Base-by-base conservation (phyloP, 352 stramenopile genomes). In the Phytophthora lateralis region DNA sequence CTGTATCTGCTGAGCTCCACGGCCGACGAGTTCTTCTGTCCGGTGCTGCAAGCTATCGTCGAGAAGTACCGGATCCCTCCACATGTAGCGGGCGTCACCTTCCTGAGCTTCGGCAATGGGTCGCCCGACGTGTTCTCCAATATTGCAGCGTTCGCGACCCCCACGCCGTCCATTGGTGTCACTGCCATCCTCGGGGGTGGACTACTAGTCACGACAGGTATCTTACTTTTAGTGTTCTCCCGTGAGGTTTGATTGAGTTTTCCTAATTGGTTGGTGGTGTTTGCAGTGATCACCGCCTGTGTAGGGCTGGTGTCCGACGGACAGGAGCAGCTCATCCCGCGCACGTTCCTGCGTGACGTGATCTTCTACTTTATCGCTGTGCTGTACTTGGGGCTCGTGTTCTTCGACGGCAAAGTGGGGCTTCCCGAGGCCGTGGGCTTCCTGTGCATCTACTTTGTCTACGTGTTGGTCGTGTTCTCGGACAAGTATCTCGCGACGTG, bases 101-200 rank as follows among this genome's bases (percentile, higher is more conserved):
- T 93, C 66, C 66, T 93, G 35, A 93, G 82, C 66, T 93, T 91
- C 32, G 80, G 82, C 18, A 93, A 93, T 55, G 84, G 82, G 10
- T 91, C 82, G 15, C 82, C 84, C 6, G 82, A 93, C 41, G 80
- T 93, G 0, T 91, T 93, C 47, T 88, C 84, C 38, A 93, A 93
- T 29, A 91, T 93, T 18, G 82, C 82, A 1, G 84, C 82, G 2
- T 90, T 93, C 29, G 68, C 80, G 10, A 77, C 76, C 2, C 60
- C 75, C 4, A 89, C 70, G 14, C 82, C 85, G n/a, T 81, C 76
- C 9, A 91, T 91, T 14, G 85, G 78, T 15, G 73, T 94, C 12
- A 78, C 80, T 0, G 71, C 83, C 34, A 89, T 93, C 51, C 71
- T 93, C 14, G 82, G 85, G 15, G 81, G 85, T 20, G 82, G 85